These are phyloP conservation scores for Lichtheimia hyalospora DNA, from an alignment of 371 early-diverging fungal species.

Conservation along the genomic window DNA sequence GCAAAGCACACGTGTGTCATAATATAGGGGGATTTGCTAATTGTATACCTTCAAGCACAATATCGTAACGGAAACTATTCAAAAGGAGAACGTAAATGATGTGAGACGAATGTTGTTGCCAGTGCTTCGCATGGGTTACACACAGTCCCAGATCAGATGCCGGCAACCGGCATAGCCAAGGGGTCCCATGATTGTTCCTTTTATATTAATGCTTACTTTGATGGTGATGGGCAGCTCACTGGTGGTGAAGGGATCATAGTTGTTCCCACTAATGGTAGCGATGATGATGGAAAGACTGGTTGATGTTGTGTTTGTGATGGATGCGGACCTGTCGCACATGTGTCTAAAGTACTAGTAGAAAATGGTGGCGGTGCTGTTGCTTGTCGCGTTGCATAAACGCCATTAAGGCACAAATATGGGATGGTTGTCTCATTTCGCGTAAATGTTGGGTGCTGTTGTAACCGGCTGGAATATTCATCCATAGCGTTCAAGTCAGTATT, in stretches of 20 bases:
- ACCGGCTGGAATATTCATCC: no score
- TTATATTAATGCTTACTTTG: constrained; percentile 3
- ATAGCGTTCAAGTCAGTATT: no score
- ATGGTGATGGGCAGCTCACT: constrained; percentile 10
- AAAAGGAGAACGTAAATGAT: no score
- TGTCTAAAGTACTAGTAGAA: no score
- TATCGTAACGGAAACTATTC: constrained; percentile 22
- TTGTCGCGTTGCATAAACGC: no score
- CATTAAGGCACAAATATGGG: no score
- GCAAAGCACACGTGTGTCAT: background rate
- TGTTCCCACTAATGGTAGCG: background rate
- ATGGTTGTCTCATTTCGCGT: no score
- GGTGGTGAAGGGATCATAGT: constrained; percentile 13
- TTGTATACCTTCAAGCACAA: constrained; percentile 24
- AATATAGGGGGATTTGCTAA: background rate
- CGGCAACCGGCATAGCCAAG: no score
- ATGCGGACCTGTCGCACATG: no score
- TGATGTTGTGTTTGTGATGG: background rate
- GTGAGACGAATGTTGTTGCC: background rate
- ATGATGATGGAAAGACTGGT: constrained; percentile 1
- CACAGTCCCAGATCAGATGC: constrained; percentile 1
- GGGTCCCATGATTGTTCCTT: no score
- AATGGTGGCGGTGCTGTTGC: no score
- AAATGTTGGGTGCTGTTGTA: no score
- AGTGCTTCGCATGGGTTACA: constrained; percentile 13